Evolutionary conservation across 192 early-diverging fungal species (phyloP), one percentile per base, ranked within the genome.

Genomic region (Podila epigama): DNA sequence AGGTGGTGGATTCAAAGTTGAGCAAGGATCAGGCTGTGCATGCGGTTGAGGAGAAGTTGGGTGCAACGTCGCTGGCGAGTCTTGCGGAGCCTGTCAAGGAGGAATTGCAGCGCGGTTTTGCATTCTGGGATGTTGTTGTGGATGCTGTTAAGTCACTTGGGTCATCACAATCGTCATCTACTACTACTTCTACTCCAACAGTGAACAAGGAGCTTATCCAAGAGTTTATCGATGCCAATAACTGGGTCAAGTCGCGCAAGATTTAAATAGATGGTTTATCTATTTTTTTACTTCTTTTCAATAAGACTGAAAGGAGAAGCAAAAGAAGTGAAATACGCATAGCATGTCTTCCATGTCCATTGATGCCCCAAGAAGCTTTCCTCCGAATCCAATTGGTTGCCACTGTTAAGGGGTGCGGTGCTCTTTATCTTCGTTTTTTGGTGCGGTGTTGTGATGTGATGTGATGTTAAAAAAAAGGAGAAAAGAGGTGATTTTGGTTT

Each of bases 21-120:
- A 50, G 50, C 25, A 66, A 66, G 39, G 59, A 59, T 10, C 60
- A 80, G 36, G 80, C 84, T 7, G 18, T 84, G 2, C 55, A 79
- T 13, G 62, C 70, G 32, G 65, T 82, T 4, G 81, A 85, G 54
- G 79, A 82, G 25, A 63, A 70, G 4, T 84, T 84, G 55, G 80
- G 79, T 3, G 51, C 79, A 4, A 68, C 73, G 1, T 77, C 73
- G 13, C 18, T 62, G 35, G 39, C 65, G 48, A 77, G 66, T 31
- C 50, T 77, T 31, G 82, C 81, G 10, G 51, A 65, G 5, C 40
- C 79, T 51, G 67, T 87, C 11, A 83, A 83, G 56, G 58, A 64
- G 15, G 87, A 87, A 44, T 39, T 89, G 15, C 40, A 69, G 36
- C 77, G 79, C 42, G 87, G 85, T 1, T 81, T 87, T 51, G 58